Base-by-base conservation (phyloP, 2,329 filamentous ascomycete genomes). In the Elsinoe necatrix region DNA sequence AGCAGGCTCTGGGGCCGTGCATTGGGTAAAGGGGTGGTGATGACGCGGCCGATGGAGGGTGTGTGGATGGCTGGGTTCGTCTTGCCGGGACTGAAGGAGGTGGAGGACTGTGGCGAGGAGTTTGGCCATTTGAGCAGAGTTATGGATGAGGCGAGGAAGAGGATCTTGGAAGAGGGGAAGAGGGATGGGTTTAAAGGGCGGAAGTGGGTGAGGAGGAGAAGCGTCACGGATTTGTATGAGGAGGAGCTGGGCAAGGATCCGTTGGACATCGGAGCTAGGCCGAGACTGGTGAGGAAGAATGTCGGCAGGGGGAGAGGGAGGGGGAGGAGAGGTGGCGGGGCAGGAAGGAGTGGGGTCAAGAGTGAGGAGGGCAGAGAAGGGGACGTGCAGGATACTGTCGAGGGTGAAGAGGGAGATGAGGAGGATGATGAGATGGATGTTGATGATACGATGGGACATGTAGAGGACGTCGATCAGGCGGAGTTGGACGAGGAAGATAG, bases 401-500 rank as follows among this genome's bases (percentile, higher is more conserved):
- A 58, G 11, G 52, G 56, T 12, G 56, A 58, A 37, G 59, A 59
- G 27, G 58, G 47, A 41, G 52, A 57, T 42, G 50, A 58, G 16
- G 47, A 43, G 23, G 47, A 43, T 18, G 54, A 51, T 47, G 60
- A 58, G 51, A 57, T 60, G 35, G 59, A 58, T 23, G 57, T 57
- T 31, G 59, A 61, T 16, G 66, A 66, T 16, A 56, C 59, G 9
- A 60, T 63, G 14, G 56, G 21, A n/a, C 59, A 59, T 18, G 62
- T 62, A 25, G 64, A 66, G 27, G 65, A 64, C 20, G 64, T 61
- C 34, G 66, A 62, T 23, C 60, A 57, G 47, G 64, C 62, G 31
- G 64, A 66, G 61, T 59, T 70, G 34, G 70, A 71, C 57, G 68
- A 71, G 50, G 68, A 71, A 58, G 69, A 71, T 58, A 60, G 68